Evolutionary conservation across 192 early-diverging fungal genomes (phyloP).

Genomic region (Podila clonocystis): DNA sequence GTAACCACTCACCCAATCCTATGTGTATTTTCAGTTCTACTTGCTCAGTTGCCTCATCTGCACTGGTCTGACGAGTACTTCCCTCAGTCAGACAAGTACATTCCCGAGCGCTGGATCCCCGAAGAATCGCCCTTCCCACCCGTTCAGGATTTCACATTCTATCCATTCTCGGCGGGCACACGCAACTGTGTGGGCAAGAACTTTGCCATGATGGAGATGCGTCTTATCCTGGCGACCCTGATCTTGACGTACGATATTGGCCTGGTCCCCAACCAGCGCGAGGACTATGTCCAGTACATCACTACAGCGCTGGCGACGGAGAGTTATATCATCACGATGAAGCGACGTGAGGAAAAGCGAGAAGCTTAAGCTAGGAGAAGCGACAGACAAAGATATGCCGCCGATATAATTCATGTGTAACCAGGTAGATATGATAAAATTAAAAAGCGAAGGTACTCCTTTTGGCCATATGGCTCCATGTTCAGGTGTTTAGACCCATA

Average conservation of each 20-base stretch:
- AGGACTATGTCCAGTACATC: conserved; percentile 56
- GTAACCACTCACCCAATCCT: too few relatives aligned
- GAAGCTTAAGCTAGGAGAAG: too few relatives aligned
- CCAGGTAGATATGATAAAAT: too few relatives aligned
- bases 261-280: conserved; percentile 42
- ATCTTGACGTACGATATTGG: conserved; percentile 56
- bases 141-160: conserved; percentile 45
- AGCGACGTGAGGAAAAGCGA: not conserved
- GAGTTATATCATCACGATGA: conserved; percentile 51
- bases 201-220: conserved; percentile 63
- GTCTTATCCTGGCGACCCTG: conserved; percentile 52
- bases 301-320: conserved; percentile 48
- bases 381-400: too few relatives aligned
- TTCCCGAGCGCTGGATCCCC: conserved; percentile 62
- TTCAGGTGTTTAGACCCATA: too few relatives aligned
- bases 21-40: conserved; percentile 1
- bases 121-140: conserved; percentile 16
- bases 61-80: conserved; percentile 50
- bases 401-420: too few relatives aligned
- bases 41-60: conserved; percentile 18
- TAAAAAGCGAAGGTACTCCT: too few relatives aligned
- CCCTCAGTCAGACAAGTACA: conserved; percentile 57
- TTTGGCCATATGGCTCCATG: too few relatives aligned
- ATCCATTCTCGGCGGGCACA: conserved; percentile 56
- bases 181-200: conserved; percentile 60